These are phyloP conservation scores for Garcia nutans DNA, from an alignment of 345 rosid species.

Conservation along the genomic window DNA sequence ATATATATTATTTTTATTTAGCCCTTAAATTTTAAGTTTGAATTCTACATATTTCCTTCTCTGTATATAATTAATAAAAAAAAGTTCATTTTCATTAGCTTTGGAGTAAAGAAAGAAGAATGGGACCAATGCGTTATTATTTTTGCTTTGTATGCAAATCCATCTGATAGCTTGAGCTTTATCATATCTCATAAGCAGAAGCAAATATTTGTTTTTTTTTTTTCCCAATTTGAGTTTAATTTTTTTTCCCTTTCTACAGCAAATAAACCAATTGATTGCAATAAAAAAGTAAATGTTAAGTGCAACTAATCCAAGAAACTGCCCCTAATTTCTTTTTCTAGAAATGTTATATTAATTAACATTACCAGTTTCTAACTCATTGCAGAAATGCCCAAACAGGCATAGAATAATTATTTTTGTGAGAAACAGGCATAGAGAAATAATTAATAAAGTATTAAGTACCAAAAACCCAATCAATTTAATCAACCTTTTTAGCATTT, in stretches of 20 bases:
- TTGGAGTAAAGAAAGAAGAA: conserved; percentile 9
- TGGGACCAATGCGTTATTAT: background rate
- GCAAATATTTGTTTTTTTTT: background rate
- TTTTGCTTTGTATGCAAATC: background rate
- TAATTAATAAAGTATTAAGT: background rate
- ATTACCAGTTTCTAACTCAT: too few species aligned
- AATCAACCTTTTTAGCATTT: background rate
- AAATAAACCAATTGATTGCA: background rate
- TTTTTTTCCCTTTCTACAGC: background rate
- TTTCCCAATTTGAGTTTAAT: background rate
- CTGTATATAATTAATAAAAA: too few species aligned
- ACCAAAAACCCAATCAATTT: background rate
- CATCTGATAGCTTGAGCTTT: background rate
- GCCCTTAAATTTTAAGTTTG: too few species aligned
- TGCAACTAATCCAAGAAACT: background rate
- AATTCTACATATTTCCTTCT: too few species aligned
- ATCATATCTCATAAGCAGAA: background rate
- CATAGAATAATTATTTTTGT: too few species aligned
- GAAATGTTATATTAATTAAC: too few species aligned
- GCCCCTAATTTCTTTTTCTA: background rate
- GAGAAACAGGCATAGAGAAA: too few species aligned
- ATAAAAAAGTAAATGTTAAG: background rate
- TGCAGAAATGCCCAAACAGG: too few species aligned
- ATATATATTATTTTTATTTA: too few species aligned
- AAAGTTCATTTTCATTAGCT: background rate